phyloP scores from a whole-genome alignment of 2,329 filamentous ascomycete species.

The Blastomyces gilchristii region DNA sequence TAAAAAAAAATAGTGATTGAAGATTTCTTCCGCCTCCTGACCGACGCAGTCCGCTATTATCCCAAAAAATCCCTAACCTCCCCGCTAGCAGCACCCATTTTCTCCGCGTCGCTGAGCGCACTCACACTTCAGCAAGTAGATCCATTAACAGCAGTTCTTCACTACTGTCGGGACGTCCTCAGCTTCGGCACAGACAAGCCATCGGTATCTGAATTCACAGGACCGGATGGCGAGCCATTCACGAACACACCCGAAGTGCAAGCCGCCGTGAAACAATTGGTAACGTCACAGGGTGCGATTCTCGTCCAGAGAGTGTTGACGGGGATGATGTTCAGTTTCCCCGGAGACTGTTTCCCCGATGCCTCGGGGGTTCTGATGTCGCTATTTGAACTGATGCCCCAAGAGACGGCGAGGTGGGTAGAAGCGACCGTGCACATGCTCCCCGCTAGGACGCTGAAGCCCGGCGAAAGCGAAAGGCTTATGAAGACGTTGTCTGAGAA shows the following conservation, averaged over 20 bases:
- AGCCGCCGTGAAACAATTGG: slow-evolving; percentile 60
- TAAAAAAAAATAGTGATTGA: slow-evolving; percentile 56
- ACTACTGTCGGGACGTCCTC: slow-evolving; percentile 84
- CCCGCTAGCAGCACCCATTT: slow-evolving; percentile 66
- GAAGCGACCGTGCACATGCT: slow-evolving; percentile 73
- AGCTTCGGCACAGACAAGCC: slow-evolving; percentile 73
- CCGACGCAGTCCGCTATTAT: slow-evolving; percentile 88
- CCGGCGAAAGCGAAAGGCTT: slow-evolving; percentile 69
- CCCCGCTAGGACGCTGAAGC: slow-evolving; percentile 68
- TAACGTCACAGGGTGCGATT: slow-evolving; percentile 59
- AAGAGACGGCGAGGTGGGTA: slow-evolving; percentile 71
- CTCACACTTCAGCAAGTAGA: slow-evolving; percentile 84
- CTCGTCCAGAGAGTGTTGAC: slow-evolving; percentile 84
- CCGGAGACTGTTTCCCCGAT: slow-evolving; percentile 87
- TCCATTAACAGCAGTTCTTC: slow-evolving; percentile 79
- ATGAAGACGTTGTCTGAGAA: slow-evolving; percentile 71
- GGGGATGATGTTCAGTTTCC: slow-evolving; percentile 99
- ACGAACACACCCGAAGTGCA: slow-evolving; percentile 60
- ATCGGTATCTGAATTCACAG: slow-evolving; percentile 45
- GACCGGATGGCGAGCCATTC: slow-evolving; percentile 51
- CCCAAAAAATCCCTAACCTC: slow-evolving; percentile 74
- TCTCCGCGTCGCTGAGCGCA: slow-evolving; percentile 77
- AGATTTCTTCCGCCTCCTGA: slow-evolving; percentile 88
- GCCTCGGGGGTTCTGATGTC: slow-evolving; percentile 85
- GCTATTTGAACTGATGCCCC: slow-evolving; percentile 76